phyloP scores from a whole-genome alignment of 106 monocot genomes.

The Dendrobium chrysotoxum region DNA sequence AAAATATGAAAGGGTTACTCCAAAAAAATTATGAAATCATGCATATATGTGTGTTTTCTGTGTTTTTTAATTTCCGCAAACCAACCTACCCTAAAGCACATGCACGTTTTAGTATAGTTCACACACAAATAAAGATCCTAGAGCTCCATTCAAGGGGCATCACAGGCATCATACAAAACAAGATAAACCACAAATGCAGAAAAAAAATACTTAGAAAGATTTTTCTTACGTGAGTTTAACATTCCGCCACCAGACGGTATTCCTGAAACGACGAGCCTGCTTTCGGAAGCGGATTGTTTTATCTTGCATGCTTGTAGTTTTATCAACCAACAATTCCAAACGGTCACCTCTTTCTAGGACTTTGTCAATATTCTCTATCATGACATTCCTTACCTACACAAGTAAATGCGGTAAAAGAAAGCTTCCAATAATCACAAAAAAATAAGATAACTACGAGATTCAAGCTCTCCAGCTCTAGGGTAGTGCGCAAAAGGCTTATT shows the following conservation, averaged over 20 bases:
- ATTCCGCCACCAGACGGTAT: conserved; percentile 84
- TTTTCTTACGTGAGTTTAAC: conserved; percentile 75
- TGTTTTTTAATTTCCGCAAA: background rate
- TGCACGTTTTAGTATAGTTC: background rate
- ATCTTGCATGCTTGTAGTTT: conserved; percentile 87
- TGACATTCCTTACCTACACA: conserved; percentile 79
- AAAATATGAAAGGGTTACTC: too few relatives aligned
- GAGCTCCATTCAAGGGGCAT: background rate
- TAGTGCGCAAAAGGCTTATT: background rate
- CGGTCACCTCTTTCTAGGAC: conserved; percentile 98
- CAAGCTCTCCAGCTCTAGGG: background rate
- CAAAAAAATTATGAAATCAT: too few relatives aligned
- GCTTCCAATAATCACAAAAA: background rate
- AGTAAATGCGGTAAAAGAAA: background rate
- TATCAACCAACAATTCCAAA: conserved; percentile 89
- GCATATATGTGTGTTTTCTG: too few relatives aligned
- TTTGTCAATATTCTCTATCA: conserved; percentile 98
- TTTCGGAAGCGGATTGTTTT: conserved; percentile 82
- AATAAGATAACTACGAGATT: background rate
- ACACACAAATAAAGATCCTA: background rate
- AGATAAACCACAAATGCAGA: background rate
- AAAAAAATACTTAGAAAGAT: background rate
- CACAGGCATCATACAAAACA: background rate
- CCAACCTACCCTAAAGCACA: background rate
- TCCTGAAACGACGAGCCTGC: conserved; percentile 86